Base-by-base conservation (phyloP, 2,329 filamentous ascomycete genomes). In the Fonsecaea pedrosoi region DNA sequence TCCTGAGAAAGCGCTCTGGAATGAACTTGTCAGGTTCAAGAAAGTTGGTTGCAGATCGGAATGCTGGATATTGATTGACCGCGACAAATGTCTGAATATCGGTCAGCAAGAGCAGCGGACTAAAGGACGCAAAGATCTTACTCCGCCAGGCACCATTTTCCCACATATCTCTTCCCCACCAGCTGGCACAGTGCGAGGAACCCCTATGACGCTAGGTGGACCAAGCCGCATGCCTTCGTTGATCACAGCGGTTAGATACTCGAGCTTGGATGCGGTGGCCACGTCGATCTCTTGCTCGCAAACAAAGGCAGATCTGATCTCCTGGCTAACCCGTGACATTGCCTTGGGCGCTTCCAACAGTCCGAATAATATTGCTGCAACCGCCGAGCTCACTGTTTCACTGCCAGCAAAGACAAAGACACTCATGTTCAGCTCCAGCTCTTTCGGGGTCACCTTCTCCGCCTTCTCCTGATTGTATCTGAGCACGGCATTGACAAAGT, bases 371-470 rank as follows among this genome's bases (percentile, higher is more conserved):
- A 76, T 76, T 2, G 77, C 76, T 80, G 77, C 73, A 4, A 84
- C 71, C 4, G 78, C 72, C 0, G 81, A 82, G 0, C 81, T 82
- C 0, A 80, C 83, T 0, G 82, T 84, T 63, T 83, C 81, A 4
- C 75, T 78, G 0, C 82, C 82, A 0, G 79, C 82, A 4, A 77
- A 68, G 7, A 82, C 73, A 56, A 81, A 55, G 21, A 76, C 40
- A 4, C 71, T 64, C 1, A 75, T 73, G 59, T 70, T 70, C 15
- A 61, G 25, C 32, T 90, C 78, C 74, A 90, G 90, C 9, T 88
- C 89, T 73, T 91, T 86, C 12, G 85, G 84, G 48, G 90, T 83
- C 77, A 91, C 89, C 1, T 82, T 81, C 7, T 69, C 54, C 10
- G 18, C 42, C 32, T 69, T 62, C 30, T 53, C 38, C 61, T 54